Evolutionary conservation across 1,139 yeast genomes (phyloP), one percentile per base, ranked within the genome.

Genomic region (Debaryomycetaceae sp.): DNA sequence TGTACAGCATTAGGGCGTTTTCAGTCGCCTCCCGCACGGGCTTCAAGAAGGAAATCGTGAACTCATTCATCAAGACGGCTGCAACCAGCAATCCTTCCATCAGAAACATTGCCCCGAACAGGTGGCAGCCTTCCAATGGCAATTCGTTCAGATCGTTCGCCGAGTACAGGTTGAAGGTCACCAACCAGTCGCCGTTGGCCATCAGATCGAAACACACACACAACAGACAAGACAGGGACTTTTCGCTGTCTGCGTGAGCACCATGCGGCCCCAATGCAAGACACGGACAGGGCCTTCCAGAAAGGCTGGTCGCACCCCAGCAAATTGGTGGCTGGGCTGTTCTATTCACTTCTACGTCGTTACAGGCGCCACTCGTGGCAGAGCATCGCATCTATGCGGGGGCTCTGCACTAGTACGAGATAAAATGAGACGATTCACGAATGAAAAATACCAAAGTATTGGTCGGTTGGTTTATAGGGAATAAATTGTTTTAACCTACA

Each of bases 151-250:
- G 77, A 52, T 64, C 79, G 2, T 79, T 79, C 61, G 81, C 81
- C 34, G 83, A 79, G 56, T 79, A 79, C 67, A 65, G 84, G 55
- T 66, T 77, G 56, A 72, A 72, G 53, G 78, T 70, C 22, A 66
- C 70, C 43, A 73, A 77, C 61, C 78, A 73, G 49, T 75, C 78
- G 45, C 84, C 84, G 11, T 70, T 78, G 55, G 65, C 69, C 11
- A 52, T 63, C 42, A 65, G 40, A 31, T 44, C 46, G 9, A 44
- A 39, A 35, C 23, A 31, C 11, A 31, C n/a, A n/a, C 34, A 11
- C 13, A 31, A 31, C 11, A 11, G 34, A 11, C 13, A 11, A n/a
- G 3, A n/a, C 34, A 31, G 11, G 11, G 34, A 31, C 34, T 31
- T 31, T 11, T 31, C 34, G 20, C 20, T 17, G 20, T 17, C 20